Evolutionary conservation across 768 basidiomycete genomes (phyloP).

Genomic region (Holtermannia corniformis): DNA sequence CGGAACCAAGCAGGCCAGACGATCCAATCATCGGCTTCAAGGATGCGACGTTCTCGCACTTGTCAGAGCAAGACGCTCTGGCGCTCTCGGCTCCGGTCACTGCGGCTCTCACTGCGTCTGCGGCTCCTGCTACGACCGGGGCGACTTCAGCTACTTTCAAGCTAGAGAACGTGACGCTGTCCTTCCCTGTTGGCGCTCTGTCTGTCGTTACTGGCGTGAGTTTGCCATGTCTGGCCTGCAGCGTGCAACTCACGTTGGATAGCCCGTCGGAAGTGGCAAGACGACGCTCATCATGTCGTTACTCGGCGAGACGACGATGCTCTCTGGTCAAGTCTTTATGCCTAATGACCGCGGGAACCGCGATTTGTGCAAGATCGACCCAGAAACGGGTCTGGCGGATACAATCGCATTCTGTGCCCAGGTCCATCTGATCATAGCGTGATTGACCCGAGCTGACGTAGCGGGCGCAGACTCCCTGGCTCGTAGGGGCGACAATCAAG

Average conservation of each 20-base stretch:
- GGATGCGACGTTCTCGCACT: slow-evolving; percentile 32
- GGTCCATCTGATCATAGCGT: too few species aligned
- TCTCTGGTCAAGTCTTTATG: slow-evolving; percentile 37
- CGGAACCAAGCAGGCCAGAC: slow-evolving; percentile 16
- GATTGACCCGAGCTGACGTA: too few species aligned
- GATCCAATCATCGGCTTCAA: slow-evolving; percentile 42
- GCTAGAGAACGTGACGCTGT: slow-evolving; percentile 25
- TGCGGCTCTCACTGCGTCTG: slow-evolving; percentile 7
- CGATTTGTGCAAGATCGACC: slow-evolving; percentile 32
- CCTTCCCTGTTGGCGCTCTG: slow-evolving; percentile 30
- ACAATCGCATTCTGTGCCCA: slow-evolving; percentile 33
- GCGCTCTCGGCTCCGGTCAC: background rate
- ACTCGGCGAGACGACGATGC: slow-evolving; percentile 34
- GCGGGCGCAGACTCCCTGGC: slow-evolving; percentile 38
- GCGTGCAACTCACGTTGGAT: slow-evolving; percentile 7
- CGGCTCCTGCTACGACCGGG: slow-evolving; percentile 7
- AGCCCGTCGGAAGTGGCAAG: slow-evolving; percentile 37
- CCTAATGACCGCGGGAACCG: slow-evolving; percentile 36
- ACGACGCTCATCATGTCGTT: slow-evolving; percentile 34
- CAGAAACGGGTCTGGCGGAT: slow-evolving; percentile 30
- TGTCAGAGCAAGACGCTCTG: background rate
- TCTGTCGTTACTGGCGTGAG: slow-evolving; percentile 21
- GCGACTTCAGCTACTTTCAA: slow-evolving; percentile 24
- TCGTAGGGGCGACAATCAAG: slow-evolving; percentile 35
- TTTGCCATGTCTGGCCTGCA: background rate